Percentiles rank a stretch among this genome's conserved stretches.
These are phyloP conservation scores for Acacia melanoxylon DNA, from an alignment of 306 rosid genomes.

Conservation along the genomic window DNA sequence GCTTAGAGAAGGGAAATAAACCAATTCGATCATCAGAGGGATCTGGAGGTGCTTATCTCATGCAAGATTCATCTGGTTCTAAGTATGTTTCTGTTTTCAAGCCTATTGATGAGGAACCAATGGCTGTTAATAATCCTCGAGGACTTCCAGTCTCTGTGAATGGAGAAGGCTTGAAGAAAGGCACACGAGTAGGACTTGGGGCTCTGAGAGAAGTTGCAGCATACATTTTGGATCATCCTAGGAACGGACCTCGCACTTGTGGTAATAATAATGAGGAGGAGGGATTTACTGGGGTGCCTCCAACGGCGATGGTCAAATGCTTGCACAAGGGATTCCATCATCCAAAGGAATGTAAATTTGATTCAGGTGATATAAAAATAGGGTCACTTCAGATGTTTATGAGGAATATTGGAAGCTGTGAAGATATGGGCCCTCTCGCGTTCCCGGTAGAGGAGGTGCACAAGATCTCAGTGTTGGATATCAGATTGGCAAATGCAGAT, in stretches of 20 bases:
- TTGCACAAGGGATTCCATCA: slow-evolving; percentile 51
- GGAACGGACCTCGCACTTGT: slow-evolving; percentile 39
- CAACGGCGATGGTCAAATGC: slow-evolving; percentile 59
- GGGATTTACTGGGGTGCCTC: slow-evolving; percentile 69
- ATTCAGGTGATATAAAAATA: slow-evolving; percentile 39
- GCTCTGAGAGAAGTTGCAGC: slow-evolving; percentile 72
- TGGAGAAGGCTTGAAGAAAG: slow-evolving; percentile 70
- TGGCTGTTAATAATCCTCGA: slow-evolving; percentile 69
- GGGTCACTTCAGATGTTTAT: slow-evolving; percentile 65
- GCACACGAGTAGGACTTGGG: slow-evolving; percentile 61
- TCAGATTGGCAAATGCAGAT: slow-evolving; percentile 68
- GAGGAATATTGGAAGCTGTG: slow-evolving; percentile 61
- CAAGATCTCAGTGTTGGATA: slow-evolving; percentile 66
- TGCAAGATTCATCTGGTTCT: slow-evolving; percentile 62
- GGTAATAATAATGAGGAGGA: slow-evolving; percentile 15
- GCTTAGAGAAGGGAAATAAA: slow-evolving; percentile 53
- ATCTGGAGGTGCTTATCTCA: slow-evolving; percentile 77
- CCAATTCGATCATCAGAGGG: slow-evolving; percentile 82
- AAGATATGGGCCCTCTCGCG: slow-evolving; percentile 61
- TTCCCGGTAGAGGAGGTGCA: slow-evolving; percentile 66
- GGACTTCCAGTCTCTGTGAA: slow-evolving; percentile 51
- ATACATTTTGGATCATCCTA: slow-evolving; percentile 69
- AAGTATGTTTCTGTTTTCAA: slow-evolving; percentile 69
- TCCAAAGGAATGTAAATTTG: slow-evolving; percentile 45
- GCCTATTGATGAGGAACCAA: slow-evolving; percentile 79